phyloP scores from a whole-genome alignment of 495 filamentous ascomycete species.

The Cercophora scortea region DNA sequence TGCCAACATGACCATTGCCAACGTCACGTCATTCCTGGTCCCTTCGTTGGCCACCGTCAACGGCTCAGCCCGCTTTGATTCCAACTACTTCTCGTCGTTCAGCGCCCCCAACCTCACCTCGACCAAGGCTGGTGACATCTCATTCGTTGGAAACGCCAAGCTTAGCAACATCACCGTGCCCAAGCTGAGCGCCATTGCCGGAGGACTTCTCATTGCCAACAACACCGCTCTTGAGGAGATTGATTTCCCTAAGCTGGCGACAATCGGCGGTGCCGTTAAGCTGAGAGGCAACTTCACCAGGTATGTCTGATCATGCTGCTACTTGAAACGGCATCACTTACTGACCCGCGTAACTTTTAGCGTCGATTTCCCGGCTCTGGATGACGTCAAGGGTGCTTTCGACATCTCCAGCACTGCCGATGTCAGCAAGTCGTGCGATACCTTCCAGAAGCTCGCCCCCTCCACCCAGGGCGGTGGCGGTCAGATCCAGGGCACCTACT shows the following conservation, averaged over 20 bases:
- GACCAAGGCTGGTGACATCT: constrained; percentile 58
- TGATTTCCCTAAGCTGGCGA: constrained; percentile 57
- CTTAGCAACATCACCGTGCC: constrained; percentile 74
- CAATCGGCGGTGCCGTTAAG: constrained; percentile 80
- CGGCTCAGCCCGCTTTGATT: constrained; percentile 75
- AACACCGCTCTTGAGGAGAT: constrained; percentile 68
- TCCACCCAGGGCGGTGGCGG: constrained; percentile 30
- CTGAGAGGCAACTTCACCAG: constrained; percentile 75
- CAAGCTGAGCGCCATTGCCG: constrained; percentile 56
- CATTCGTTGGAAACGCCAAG: constrained; percentile 69
- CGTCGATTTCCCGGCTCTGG: constrained; percentile 57
- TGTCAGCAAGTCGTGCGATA: constrained; percentile 41
- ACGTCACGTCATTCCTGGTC: constrained; percentile 63
- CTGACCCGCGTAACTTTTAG: constrained; percentile 34
- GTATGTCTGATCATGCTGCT: constrained; percentile 45
- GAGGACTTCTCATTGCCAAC: constrained; percentile 77
- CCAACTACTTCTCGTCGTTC: constrained; percentile 63
- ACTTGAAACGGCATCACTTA: not conserved
- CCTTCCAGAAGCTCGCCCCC: constrained; percentile 35
- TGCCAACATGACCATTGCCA: constrained; percentile 80
- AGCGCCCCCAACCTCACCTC: constrained; percentile 71
- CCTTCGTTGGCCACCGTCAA: constrained; percentile 73
- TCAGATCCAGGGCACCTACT: constrained; percentile 53
- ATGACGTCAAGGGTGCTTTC: constrained; percentile 77
- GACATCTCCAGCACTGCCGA: constrained; percentile 69